Base-by-base conservation (phyloP, 306 rosid genomes). In the Arachis stenosperma region DNA sequence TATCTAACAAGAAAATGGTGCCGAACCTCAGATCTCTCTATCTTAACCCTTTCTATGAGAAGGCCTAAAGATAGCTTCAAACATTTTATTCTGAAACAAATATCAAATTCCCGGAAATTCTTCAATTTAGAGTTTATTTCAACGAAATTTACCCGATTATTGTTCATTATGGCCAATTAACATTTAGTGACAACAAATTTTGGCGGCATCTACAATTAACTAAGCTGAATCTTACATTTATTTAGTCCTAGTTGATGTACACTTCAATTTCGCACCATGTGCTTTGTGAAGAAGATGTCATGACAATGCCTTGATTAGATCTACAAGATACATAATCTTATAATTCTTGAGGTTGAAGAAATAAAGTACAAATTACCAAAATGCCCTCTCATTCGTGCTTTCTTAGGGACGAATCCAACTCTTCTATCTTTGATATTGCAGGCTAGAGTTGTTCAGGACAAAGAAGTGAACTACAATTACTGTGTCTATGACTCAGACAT, bases 401-500 rank as follows among this genome's bases (percentile, higher is more conserved):
- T 40, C 40, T 8, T 61, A 30, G n/a, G 36, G 71, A 9, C 5
- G 14, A 48, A 46, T 42, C 46, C 51, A 43, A 11, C 8, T 44
- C 2, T n/a, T 13, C 56, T 29, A 52, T 52, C 57, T 22, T 68
- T 37, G 42, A 22, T 58, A 61, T 78, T 71, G 53, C 97, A 95
- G 99, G 99, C 98, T 29, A 81, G 1, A 42, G 6, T 82, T 62
- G 79, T 69, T 48, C 39, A 12, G 12, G 98, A 95, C 81, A 48
- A 0, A 3, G 89, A 88, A 0, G 0, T 0, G 61, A 29, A 79
- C 3, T 80, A 95, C 81, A 80, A 77, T 29, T 81, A 90, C 70
- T 95, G 99, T 78, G 90, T 86, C 37, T 95, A 95, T 81, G 79
- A 85, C 79, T 88, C 97, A 0, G 99, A 95, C 74, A 83, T 91